Evolutionary conservation across 768 basidiomycete genomes (phyloP).

Genomic region (Trametes punicea): DNA sequence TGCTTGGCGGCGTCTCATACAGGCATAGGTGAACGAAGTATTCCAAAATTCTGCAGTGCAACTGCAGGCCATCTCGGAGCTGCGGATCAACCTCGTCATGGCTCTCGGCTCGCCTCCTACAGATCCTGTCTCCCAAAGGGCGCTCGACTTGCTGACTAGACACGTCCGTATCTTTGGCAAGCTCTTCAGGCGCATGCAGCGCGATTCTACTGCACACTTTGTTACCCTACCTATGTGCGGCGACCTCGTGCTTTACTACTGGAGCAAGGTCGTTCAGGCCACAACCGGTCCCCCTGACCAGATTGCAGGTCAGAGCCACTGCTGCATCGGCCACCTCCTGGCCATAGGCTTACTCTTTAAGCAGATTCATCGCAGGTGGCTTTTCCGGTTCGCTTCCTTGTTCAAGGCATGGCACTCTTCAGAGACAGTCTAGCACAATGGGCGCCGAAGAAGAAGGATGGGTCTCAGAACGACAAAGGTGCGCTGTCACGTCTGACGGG

Average conservation of each 20-base stretch:
- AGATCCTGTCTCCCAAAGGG: constrained; percentile 39
- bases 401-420: constrained; percentile 84
- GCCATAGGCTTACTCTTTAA: not conserved
- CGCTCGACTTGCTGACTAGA: constrained; percentile 58
- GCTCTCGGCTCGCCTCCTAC: constrained; percentile 36
- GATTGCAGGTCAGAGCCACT: constrained; percentile 48
- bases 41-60: constrained; percentile 60
- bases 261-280: constrained; percentile 77
- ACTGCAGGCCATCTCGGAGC: constrained; percentile 49
- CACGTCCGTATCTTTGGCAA: constrained; percentile 76
- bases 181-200: constrained; percentile 73
- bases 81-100: constrained; percentile 54
- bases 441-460: constrained; percentile 62
- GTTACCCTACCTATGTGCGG: constrained; percentile 58
- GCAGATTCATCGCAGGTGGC: constrained; percentile 60
- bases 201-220: constrained; percentile 56
- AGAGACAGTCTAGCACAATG: constrained; percentile 79
- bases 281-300: constrained; percentile 48
- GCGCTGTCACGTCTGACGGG: not conserved
- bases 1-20: constrained; percentile 1
- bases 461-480: constrained; percentile 54
- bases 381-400: constrained; percentile 76
- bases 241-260: constrained; percentile 74
- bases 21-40: constrained; percentile 52
- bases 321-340: not conserved